phyloP scores from a whole-genome alignment of 192 early-diverging fungal genomes.

The Linnemannia hyalina region DNA sequence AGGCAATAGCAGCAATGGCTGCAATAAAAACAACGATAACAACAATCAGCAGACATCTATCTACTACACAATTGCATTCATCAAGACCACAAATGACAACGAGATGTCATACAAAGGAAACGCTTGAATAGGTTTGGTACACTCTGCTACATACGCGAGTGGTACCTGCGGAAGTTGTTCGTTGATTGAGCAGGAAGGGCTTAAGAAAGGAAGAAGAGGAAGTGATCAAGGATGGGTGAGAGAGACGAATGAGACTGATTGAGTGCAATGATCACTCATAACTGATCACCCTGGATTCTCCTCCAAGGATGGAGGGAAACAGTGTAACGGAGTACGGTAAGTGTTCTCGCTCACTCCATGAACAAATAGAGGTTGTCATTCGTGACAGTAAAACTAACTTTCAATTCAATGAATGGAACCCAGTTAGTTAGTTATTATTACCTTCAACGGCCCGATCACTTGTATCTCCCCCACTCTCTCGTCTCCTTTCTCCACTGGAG shows the following conservation, averaged over 20 bases:
- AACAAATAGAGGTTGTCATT: no score
- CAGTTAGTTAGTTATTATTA: neutral
- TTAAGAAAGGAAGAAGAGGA: neutral
- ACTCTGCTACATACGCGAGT: slow-evolving; percentile 1
- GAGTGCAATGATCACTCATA: no score
- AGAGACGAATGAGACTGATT: neutral
- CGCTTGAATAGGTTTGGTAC: neutral
- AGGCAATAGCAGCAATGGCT: neutral
- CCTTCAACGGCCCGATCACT: neutral
- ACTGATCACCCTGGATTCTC: no score
- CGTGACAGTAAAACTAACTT: no score
- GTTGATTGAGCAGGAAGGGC: neutral
- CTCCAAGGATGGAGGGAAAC: no score
- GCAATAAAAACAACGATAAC: neutral
- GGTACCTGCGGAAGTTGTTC: neutral
- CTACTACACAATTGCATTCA: neutral
- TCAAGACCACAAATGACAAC: neutral
- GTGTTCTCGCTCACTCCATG: no score
- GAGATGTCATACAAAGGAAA: neutral
- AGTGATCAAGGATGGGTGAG: neutral
- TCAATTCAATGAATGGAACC: neutral
- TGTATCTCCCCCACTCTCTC: neutral
- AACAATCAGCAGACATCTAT: neutral
- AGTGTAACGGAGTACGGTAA: no score
- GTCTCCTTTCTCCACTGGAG: neutral